phyloP scores from a whole-genome alignment of 2,329 filamentous ascomycete species.

The Microsporum canis region DNA sequence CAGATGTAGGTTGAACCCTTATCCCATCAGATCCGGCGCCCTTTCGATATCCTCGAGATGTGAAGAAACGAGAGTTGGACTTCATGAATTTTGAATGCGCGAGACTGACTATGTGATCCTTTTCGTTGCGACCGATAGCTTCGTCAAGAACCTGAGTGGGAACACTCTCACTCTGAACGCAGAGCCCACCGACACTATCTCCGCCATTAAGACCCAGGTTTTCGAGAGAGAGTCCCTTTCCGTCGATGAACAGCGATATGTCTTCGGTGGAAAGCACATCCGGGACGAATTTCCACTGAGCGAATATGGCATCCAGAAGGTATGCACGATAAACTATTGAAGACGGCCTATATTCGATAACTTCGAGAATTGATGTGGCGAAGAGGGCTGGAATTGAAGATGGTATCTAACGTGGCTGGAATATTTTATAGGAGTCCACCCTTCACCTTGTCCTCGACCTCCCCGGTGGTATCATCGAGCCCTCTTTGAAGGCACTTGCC shows the following conservation, averaged over 20 bases:
- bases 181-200: conserved; percentile 57
- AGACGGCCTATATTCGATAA: conserved; percentile 25
- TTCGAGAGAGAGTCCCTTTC: conserved; percentile 75
- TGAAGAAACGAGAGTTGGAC: conserved; percentile 7
- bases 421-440: conserved; percentile 46
- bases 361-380: not conserved
- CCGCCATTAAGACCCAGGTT: conserved; percentile 60
- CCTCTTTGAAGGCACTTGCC: conserved; percentile 47
- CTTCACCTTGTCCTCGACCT: conserved; percentile 53
- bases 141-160: conserved; percentile 70
- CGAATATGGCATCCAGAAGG: conserved; percentile 48
- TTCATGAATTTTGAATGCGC: conserved; percentile 12
- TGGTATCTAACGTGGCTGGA: conserved; percentile 7
- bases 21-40: conserved; percentile 12
- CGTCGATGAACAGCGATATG: conserved; percentile 58
- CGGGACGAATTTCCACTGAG: conserved; percentile 42
- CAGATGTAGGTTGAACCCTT: conserved; percentile 62
- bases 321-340: conserved; percentile 50
- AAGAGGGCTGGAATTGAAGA: not conserved
- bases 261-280: conserved; percentile 58
- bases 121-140: conserved; percentile 26
- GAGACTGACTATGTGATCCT: conserved; percentile 6
- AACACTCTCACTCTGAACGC: conserved; percentile 61
- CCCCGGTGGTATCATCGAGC: conserved; percentile 46
- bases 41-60: conserved; percentile 18